phyloP scores from a whole-genome alignment of 768 basidiomycete genomes.

The Ramaria sp. region DNA sequence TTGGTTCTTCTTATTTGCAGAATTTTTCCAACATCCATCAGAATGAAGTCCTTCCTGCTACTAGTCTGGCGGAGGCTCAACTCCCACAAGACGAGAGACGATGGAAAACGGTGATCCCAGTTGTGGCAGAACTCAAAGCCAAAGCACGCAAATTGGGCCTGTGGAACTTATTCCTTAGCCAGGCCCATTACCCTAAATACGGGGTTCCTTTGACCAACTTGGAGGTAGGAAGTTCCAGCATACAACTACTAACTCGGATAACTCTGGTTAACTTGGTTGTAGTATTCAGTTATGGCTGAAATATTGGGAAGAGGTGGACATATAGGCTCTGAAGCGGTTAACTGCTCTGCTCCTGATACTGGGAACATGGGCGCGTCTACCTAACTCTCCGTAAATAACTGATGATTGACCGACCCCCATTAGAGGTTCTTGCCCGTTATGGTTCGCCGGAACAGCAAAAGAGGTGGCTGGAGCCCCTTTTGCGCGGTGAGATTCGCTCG shows the following conservation, averaged over 20 bases:
- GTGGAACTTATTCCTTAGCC: constrained; percentile 97
- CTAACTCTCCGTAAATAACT: not conserved
- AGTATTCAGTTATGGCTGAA: constrained; percentile 99
- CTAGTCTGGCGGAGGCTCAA: constrained; percentile 68
- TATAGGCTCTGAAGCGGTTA: constrained; percentile 76
- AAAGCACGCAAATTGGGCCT: constrained; percentile 84
- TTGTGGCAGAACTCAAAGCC: constrained; percentile 75
- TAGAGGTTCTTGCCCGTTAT: constrained; percentile 95
- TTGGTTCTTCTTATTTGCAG: not conserved
- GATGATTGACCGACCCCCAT: not conserved
- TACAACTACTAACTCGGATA: not conserved
- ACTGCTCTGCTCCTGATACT: constrained; percentile 95
- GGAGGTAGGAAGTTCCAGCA: constrained; percentile 45
- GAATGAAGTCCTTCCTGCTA: constrained; percentile 84
- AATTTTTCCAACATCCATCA: constrained; percentile 21
- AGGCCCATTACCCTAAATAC: constrained; percentile 80
- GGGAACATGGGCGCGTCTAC: constrained; percentile 82
- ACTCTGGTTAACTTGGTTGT: constrained; percentile 4
- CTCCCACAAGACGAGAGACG: constrained; percentile 64
- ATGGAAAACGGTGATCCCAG: constrained; percentile 77
- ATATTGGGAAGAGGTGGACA: constrained; percentile 77
- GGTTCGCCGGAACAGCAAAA: constrained; percentile 86
- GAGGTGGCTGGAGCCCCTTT: constrained; percentile 78
- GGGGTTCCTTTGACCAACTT: constrained; percentile 90
- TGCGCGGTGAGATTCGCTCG: constrained; percentile 89